phyloP scores from a whole-genome alignment of 768 basidiomycete genomes.

The Dioszegia crocea region DNA sequence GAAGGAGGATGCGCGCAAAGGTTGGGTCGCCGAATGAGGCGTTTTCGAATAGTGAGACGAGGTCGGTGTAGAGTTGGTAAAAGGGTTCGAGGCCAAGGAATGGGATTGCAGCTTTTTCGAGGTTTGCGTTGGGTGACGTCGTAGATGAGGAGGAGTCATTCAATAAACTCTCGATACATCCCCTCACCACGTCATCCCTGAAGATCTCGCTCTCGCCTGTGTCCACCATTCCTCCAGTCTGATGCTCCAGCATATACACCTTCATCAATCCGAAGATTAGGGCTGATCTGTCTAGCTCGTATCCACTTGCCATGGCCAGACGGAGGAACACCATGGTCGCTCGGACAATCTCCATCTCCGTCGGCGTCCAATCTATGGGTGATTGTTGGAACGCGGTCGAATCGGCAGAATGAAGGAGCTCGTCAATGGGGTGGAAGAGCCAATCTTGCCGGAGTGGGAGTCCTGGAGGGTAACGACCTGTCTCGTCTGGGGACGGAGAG shows the following conservation, averaged over 20 bases:
- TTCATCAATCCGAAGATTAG: slow-evolving; percentile 78
- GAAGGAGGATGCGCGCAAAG: slow-evolving; percentile 71
- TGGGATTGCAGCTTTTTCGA: slow-evolving; percentile 19
- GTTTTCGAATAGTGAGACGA: slow-evolving; percentile 82
- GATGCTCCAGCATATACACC: slow-evolving; percentile 93
- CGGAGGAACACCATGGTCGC: slow-evolving; percentile 62
- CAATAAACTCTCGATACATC: slow-evolving; percentile 61
- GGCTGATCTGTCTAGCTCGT: slow-evolving; percentile 56
- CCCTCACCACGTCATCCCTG: slow-evolving; percentile 64
- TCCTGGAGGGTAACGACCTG: slow-evolving; percentile 29
- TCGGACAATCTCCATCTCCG: slow-evolving; percentile 72
- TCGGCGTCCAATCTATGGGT: slow-evolving; percentile 69
- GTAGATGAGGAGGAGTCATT: slow-evolving; percentile 13
- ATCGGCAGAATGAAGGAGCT: slow-evolving; percentile 73
- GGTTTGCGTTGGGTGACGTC: neutral
- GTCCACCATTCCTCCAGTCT: slow-evolving; percentile 30
- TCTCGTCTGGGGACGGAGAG: slow-evolving; percentile 3
- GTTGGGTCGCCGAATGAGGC: slow-evolving; percentile 77
- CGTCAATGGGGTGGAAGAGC: slow-evolving; percentile 65
- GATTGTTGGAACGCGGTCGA: slow-evolving; percentile 65
- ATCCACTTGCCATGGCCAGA: slow-evolving; percentile 28
- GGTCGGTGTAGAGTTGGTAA: slow-evolving; percentile 90
- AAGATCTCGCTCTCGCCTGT: slow-evolving; percentile 55
- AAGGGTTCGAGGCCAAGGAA: slow-evolving; percentile 62
- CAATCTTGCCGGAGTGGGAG: slow-evolving; percentile 59